Conservation (phyloP, 1,284 basidiomycete genomes). For the Moniliophthora roreri region DNA sequence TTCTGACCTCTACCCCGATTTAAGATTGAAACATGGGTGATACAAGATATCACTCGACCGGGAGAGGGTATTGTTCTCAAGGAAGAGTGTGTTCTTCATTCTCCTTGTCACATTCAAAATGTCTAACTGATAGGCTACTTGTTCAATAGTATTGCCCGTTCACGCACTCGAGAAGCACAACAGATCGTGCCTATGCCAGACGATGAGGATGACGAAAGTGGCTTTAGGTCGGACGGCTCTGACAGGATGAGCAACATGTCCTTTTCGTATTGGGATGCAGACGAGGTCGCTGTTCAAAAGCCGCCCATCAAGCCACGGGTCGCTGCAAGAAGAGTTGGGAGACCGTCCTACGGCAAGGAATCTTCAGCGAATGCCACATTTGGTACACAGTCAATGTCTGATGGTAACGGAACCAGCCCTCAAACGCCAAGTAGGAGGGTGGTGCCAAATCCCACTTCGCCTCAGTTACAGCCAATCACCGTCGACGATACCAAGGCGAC, state of each 20-base stretch:
- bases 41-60: conserved; percentile 70
- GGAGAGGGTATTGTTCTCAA: conserved; percentile 76
- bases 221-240: conserved; percentile 74
- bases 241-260: conserved; percentile 89
- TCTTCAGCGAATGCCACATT: conserved; percentile 86
- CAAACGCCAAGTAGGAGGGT: conserved; percentile 68
- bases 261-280: conserved; percentile 88
- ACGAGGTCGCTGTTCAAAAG: conserved; percentile 82
- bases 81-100: conserved; percentile 70
- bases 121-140: conserved; percentile 12
- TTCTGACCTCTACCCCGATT: conserved; percentile 1
- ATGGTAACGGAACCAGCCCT: conserved; percentile 40
- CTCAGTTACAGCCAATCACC: conserved; percentile 49
- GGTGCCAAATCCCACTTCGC: conserved; percentile 46
- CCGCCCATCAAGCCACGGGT: conserved; percentile 54
- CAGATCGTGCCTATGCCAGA: conserved; percentile 72
- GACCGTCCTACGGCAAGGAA: conserved; percentile 67
- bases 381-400: conserved; percentile 68
- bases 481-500: conserved; percentile 64
- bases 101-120: conserved; percentile 13
- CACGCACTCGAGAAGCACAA: conserved; percentile 57
- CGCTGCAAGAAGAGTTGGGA: conserved; percentile 47
- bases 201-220: conserved; percentile 58
- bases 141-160: conserved; percentile 60
- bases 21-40: conserved; percentile 89